Conservation (phyloP, 179 eudicot genomes). For the Beta corolliflora region DNA sequence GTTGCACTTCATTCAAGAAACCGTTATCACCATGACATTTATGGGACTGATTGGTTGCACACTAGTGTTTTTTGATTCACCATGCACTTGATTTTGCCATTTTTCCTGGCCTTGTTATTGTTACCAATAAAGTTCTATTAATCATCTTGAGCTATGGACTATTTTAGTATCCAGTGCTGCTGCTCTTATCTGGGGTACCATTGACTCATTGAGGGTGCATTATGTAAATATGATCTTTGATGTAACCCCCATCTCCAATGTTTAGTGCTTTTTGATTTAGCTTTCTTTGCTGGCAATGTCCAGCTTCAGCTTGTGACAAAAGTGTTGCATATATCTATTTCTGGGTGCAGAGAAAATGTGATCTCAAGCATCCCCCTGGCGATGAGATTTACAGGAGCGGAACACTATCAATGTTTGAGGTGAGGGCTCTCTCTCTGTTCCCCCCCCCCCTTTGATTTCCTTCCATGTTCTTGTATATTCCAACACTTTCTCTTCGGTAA, state of each 20-base stretch:
- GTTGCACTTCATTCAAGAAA: background rate
- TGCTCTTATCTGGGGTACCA: background rate
- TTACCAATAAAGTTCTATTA: background rate
- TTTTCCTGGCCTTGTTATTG: background rate
- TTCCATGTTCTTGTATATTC: background rate
- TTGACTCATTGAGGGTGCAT: background rate
- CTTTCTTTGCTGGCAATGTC: slow-evolving; percentile 4
- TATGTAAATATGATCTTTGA: background rate
- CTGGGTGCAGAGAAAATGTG: slow-evolving; percentile 73
- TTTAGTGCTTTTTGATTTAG: background rate
- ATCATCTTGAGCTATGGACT: background rate
- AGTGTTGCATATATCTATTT: slow-evolving; percentile 16
- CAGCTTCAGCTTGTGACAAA: background rate
- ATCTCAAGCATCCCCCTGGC: slow-evolving; percentile 98
- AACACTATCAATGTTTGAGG: slow-evolving; percentile 97
- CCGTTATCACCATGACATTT: background rate
- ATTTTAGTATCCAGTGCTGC: background rate
- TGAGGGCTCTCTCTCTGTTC: slow-evolving; percentile 42
- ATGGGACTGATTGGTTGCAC: background rate
- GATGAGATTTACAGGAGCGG: slow-evolving; percentile 96
- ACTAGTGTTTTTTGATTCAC: background rate
- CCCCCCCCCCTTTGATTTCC: background rate
- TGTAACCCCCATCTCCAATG: background rate
- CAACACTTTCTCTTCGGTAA: background rate
- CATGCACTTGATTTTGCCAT: background rate